These are phyloP conservation scores for Hanseniaspora nectarophila DNA, from an alignment of 805 yeast species.

Conservation along the genomic window DNA sequence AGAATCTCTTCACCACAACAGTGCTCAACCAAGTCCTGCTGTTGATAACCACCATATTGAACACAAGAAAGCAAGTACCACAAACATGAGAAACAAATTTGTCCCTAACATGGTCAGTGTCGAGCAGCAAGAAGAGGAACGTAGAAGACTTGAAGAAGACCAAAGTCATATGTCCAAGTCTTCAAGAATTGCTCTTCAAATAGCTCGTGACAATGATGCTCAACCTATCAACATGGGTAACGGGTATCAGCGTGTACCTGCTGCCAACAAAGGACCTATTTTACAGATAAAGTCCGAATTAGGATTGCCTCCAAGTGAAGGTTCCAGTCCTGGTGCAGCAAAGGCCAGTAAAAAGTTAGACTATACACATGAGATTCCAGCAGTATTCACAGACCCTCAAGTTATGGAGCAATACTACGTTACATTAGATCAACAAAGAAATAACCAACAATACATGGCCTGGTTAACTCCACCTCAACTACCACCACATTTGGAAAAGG, in stretches of 20 bases:
- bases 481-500: conserved; percentile 93
- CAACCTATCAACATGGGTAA: conserved; percentile 61
- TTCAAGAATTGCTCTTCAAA: conserved; percentile 44
- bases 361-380: conserved; percentile 62
- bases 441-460: conserved; percentile 44
- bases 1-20: conserved; percentile 23
- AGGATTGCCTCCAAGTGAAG: conserved; percentile 7
- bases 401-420: conserved; percentile 78
- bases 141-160: conserved; percentile 11
- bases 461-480: conserved; percentile 84
- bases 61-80: conserved; percentile 1
- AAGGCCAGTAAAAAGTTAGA: conserved; percentile 21
- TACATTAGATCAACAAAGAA: conserved; percentile 60
- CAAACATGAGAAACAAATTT: neutral
- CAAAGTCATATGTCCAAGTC: conserved; percentile 35
- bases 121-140: conserved; percentile 15
- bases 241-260: conserved; percentile 67
- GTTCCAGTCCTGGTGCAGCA: conserved; percentile 10
- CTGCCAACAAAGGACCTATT: conserved; percentile 32
- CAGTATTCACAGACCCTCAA: conserved; percentile 71
- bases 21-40: conserved; percentile 26
- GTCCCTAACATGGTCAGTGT: conserved; percentile 10
- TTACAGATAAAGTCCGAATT: neutral
- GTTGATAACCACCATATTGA: neutral
- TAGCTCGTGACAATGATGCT: conserved; percentile 28